phyloP scores from a whole-genome alignment of 257 asterid genomes.

The Handroanthus guayacan region DNA sequence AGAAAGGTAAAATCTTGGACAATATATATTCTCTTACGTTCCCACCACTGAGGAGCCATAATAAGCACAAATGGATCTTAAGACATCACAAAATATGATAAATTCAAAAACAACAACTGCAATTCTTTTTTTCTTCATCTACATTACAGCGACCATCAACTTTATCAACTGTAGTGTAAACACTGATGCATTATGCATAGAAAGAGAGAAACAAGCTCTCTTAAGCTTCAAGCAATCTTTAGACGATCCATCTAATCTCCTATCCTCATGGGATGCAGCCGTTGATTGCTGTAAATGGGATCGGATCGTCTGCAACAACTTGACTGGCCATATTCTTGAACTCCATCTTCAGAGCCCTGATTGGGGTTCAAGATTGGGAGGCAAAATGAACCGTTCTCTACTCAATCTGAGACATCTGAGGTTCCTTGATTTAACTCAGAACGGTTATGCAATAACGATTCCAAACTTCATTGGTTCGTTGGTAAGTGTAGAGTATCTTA shows the following conservation, averaged over 20 bases:
- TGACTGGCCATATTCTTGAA: constrained; percentile 31
- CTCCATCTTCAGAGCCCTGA: constrained; percentile 23
- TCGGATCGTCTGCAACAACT: constrained; percentile 27
- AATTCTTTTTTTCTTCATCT: background rate
- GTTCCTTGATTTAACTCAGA: constrained; percentile 34
- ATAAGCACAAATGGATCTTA: too few relatives aligned
- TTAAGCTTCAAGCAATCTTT: constrained; percentile 31
- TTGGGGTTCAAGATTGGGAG: constrained; percentile 2
- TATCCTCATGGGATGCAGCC: constrained; percentile 31
- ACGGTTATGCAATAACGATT: background rate
- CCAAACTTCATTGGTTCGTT: constrained; percentile 40
- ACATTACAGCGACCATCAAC: background rate
- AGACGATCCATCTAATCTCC: constrained; percentile 10
- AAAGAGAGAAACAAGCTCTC: constrained; percentile 40
- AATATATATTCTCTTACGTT: too few relatives aligned
- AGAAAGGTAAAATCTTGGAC: too few relatives aligned
- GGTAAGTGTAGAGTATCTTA: constrained; percentile 31
- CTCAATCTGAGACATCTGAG: constrained; percentile 28
- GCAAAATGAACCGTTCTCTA: constrained; percentile 32
- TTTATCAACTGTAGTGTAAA: constrained; percentile 1
- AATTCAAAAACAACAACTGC: background rate
- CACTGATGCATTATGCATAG: background rate
- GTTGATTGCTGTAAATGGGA: constrained; percentile 44
- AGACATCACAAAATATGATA: background rate
- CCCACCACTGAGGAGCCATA: too few relatives aligned